Evolutionary conservation across 192 early-diverging fungal genomes (phyloP).

Genomic region (Funneliformis mosseae): DNA sequence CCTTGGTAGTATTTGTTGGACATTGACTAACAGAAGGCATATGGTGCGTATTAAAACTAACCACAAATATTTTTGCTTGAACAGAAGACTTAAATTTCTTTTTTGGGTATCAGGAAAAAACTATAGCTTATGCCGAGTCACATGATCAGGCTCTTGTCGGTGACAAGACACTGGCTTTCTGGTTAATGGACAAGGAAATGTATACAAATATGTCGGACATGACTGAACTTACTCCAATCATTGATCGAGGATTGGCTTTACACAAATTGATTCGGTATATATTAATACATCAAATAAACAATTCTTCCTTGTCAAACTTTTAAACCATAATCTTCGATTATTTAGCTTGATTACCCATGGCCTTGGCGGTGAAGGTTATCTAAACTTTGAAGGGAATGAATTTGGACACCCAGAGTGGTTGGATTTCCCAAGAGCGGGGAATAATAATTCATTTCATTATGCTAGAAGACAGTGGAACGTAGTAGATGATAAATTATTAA

Average conservation of each 20-base stretch:
- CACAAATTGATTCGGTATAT: slow-evolving; percentile 93
- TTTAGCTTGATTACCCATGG: slow-evolving; percentile 78
- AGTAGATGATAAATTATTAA: slow-evolving; percentile 80
- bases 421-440: slow-evolving; percentile 95
- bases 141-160: slow-evolving; percentile 99
- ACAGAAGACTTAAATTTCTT: not conserved
- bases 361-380: slow-evolving; percentile 94
- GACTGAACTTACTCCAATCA: slow-evolving; percentile 78
- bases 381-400: slow-evolving; percentile 98
- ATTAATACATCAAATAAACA: not conserved
- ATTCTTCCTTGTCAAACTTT: not conserved
- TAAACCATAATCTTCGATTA: not conserved
- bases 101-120: slow-evolving; percentile 70
- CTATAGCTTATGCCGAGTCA: slow-evolving; percentile 92
- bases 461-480: slow-evolving; percentile 96
- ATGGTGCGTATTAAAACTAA: slow-evolving; percentile 50
- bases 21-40: slow-evolving; percentile 88
- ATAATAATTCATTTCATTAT: slow-evolving; percentile 88
- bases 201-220: slow-evolving; percentile 92
- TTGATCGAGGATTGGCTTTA: slow-evolving; percentile 92
- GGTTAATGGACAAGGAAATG: slow-evolving; percentile 99
- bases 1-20: slow-evolving; percentile 82
- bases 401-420: slow-evolving; percentile 99
- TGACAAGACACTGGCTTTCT: slow-evolving; percentile 98
- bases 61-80: not conserved